Percentiles rank a stretch among this genome's conserved stretches.
These are phyloP conservation scores for Daedaleopsis sinensis DNA, from an alignment of 768 basidiomycete genomes.

Conservation along the genomic window DNA sequence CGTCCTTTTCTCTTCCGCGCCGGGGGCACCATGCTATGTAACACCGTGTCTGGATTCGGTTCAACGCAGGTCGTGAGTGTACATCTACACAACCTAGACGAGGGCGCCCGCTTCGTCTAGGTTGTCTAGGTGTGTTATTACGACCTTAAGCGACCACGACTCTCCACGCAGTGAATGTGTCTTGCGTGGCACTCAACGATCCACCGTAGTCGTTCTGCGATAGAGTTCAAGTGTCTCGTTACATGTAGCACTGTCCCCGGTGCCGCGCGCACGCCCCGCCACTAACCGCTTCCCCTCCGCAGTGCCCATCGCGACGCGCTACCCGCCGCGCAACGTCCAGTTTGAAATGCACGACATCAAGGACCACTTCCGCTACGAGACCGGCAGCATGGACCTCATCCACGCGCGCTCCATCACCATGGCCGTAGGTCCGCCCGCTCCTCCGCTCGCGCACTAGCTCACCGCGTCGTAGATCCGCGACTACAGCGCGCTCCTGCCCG, in stretches of 20 bases:
- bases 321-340: constrained; percentile 59
- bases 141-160: too few relatives aligned
- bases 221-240: too few relatives aligned
- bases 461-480: constrained; percentile 50
- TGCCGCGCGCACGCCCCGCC: not conserved
- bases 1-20: constrained; percentile 19
- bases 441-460: constrained; percentile 19
- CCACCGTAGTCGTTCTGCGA: too few relatives aligned
- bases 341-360: constrained; percentile 73
- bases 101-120: too few relatives aligned
- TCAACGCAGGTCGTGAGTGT: too few relatives aligned
- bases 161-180: too few relatives aligned
- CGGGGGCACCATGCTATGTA: too few relatives aligned
- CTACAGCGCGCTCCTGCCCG: constrained; percentile 54
- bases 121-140: too few relatives aligned
- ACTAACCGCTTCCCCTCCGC: not conserved
- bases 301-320: constrained; percentile 76
- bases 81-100: too few relatives aligned
- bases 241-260: too few relatives aligned
- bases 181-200: too few relatives aligned
- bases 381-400: constrained; percentile 64
- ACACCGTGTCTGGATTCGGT: too few relatives aligned
- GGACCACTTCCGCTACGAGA: constrained; percentile 49
- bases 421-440: constrained; percentile 47
- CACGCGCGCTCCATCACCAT: constrained; percentile 64